These are phyloP conservation scores for Hypholoma fasciculare DNA, from an alignment of 768 basidiomycete species.

Conservation along the genomic window DNA sequence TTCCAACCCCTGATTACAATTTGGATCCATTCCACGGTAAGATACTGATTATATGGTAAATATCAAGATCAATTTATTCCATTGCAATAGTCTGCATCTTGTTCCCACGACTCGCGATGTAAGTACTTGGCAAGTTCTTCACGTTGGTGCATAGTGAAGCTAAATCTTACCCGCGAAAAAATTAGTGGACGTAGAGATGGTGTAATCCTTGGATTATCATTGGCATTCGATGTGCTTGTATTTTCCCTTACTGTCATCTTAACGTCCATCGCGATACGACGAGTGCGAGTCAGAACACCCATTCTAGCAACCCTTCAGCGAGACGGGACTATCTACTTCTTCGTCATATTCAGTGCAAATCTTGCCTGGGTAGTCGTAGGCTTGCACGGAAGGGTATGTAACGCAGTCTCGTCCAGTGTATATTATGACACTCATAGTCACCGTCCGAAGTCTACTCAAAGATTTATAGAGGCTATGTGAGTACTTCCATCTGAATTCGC, in stretches of 20 bases:
- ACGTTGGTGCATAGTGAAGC: too few species aligned
- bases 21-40: background rate
- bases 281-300: background rate
- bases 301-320: background rate
- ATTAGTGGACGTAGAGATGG: too few species aligned
- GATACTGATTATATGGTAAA: too few species aligned
- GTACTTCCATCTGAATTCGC: background rate
- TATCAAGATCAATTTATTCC: background rate
- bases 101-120: background rate
- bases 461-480: background rate
- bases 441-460: too few species aligned
- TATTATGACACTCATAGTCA: too few species aligned
- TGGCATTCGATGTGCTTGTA: background rate
- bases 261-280: background rate
- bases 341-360: background rate
- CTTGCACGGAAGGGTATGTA: background rate
- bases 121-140: background rate
- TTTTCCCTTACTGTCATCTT: background rate
- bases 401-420: too few species aligned
- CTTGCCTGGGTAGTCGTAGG: background rate
- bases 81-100: background rate
- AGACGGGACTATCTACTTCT: background rate
- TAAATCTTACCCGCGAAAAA: too few species aligned
- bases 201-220: background rate
- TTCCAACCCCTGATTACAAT: background rate